Evolutionary conservation across 1,139 yeast species (phyloP).

Genomic region (Sugiyamaella sp.): DNA sequence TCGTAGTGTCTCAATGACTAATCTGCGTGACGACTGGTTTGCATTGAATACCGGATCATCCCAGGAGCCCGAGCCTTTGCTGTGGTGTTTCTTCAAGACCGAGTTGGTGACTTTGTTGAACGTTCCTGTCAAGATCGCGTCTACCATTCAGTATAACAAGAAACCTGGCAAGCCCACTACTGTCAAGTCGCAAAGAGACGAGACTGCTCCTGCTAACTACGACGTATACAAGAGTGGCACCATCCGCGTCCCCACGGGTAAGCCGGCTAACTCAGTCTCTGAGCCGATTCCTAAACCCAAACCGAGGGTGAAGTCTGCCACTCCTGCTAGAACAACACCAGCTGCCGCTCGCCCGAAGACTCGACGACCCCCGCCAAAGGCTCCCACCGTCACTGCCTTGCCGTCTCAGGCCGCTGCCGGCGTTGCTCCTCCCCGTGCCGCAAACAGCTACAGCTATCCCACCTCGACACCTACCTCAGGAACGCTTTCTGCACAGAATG

Average conservation of each 20-base stretch:
- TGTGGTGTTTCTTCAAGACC: constrained; percentile 84
- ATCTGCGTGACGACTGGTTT: constrained; percentile 90
- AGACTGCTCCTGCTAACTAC: constrained; percentile 60
- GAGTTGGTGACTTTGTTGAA: constrained; percentile 79
- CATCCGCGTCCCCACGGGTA: constrained; percentile 79
- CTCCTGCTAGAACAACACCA: constrained; percentile 24
- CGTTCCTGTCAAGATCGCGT: constrained; percentile 66
- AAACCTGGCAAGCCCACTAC: constrained; percentile 78
- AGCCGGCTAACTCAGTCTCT: constrained; percentile 69
- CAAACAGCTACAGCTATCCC: constrained; percentile 10
- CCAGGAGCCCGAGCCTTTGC: constrained; percentile 74
- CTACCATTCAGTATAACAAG: constrained; percentile 80
- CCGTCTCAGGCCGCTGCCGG: constrained; percentile 17
- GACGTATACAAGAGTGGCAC: constrained; percentile 89
- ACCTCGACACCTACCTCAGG: constrained; percentile 16
- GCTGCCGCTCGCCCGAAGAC: constrained; percentile 38
- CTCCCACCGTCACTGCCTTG: constrained; percentile 20
- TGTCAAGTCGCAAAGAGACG: constrained; percentile 67
- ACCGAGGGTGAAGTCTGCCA: constrained; percentile 30
- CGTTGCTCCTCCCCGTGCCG: constrained; percentile 2
- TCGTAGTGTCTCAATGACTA: constrained; percentile 67
- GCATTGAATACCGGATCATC: constrained; percentile 60
- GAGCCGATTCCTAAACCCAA: constrained; percentile 70
- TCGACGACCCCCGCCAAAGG: constrained; percentile 18
- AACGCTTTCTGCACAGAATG: constrained; percentile 7